A percentile compares a stretch with the other conserved stretches of the same genome.
phyloP scores from a whole-genome alignment of 495 filamentous ascomycete genomes.

The Hypoxylon subgilvum region DNA sequence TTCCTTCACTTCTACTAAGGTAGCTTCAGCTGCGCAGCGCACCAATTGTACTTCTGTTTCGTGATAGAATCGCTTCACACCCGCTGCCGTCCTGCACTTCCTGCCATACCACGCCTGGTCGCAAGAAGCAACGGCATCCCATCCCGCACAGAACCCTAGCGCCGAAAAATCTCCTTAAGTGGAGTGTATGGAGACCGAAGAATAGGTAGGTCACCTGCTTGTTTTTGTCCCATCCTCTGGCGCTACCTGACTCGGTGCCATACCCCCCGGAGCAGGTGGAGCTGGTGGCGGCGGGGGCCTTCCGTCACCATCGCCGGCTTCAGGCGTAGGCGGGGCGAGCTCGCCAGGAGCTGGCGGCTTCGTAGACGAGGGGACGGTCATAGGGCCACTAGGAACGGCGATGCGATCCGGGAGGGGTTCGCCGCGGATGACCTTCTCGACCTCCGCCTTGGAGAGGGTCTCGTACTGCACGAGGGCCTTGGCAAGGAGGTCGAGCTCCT shows the following conservation, averaged over 20 bases:
- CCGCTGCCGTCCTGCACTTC: too few species aligned
- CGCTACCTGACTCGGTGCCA: constrained; percentile 5
- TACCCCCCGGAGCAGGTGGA: constrained; percentile 28
- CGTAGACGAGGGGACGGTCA: constrained; percentile 51
- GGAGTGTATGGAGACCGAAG: not conserved
- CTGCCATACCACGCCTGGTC: too few species aligned
- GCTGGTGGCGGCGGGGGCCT: constrained; percentile 33
- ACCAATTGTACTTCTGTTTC: too few species aligned
- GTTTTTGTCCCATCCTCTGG: not conserved
- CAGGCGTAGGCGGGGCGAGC: constrained; percentile 31
- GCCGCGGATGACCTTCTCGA: constrained; percentile 83
- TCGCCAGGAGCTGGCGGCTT: constrained; percentile 36
- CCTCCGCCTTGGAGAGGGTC: constrained; percentile 83
- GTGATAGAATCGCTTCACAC: too few species aligned
- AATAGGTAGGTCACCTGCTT: constrained; percentile 3
- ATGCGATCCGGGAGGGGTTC: constrained; percentile 72
- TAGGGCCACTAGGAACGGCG: constrained; percentile 53
- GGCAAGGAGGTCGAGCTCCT: constrained; percentile 85
- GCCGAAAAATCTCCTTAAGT: not conserved
- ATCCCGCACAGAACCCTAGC: not conserved
- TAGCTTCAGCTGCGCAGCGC: too few species aligned
- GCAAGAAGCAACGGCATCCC: not conserved
- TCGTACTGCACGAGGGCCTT: constrained; percentile 94
- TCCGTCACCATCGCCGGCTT: constrained; percentile 17
- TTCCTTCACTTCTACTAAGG: too few species aligned